These are phyloP conservation scores for Mycena galericulata DNA, from an alignment of 768 basidiomycete genomes.

Conservation along the genomic window DNA sequence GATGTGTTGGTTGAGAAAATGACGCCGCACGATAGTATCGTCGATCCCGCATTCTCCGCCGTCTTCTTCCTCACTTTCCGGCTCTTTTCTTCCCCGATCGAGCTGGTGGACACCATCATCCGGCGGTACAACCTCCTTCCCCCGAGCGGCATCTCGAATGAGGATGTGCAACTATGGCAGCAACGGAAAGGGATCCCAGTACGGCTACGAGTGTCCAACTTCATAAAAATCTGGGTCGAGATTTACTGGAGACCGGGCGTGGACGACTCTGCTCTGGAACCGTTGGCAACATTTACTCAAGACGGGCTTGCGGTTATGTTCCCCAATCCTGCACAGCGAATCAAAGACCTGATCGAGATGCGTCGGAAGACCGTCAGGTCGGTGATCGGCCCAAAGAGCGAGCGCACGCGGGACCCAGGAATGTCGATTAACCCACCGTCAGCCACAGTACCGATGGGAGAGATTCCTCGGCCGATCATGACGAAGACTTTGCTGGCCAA, in stretches of 20 bases:
- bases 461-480: slow-evolving; percentile 90
- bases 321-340: slow-evolving; percentile 77
- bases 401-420: slow-evolving; percentile 79
- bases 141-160: slow-evolving; percentile 65
- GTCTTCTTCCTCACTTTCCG: slow-evolving; percentile 98
- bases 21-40: slow-evolving; percentile 93
- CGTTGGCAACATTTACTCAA: slow-evolving; percentile 69
- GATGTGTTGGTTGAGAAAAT: slow-evolving; percentile 94
- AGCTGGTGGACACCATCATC: slow-evolving; percentile 83
- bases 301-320: slow-evolving; percentile 73
- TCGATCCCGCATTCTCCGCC: slow-evolving; percentile 86
- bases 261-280: slow-evolving; percentile 74
- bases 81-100: slow-evolving; percentile 83
- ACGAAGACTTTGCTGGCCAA: slow-evolving; percentile 79
- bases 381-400: slow-evolving; percentile 67
- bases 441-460: slow-evolving; percentile 57
- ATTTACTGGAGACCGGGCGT: slow-evolving; percentile 84
- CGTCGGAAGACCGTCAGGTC: slow-evolving; percentile 62
- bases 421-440: slow-evolving; percentile 77
- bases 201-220: slow-evolving; percentile 90
- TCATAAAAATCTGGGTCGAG: slow-evolving; percentile 96
- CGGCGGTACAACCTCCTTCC: slow-evolving; percentile 86
- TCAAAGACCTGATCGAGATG: slow-evolving; percentile 73
- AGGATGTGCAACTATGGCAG: slow-evolving; percentile 81
- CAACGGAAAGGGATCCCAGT: slow-evolving; percentile 91